Percentiles rank a stretch among this genome's conserved stretches.
phyloP scores from a whole-genome alignment of 2,329 filamentous ascomycete species.

The Ophiosphaerella herpotricha region DNA sequence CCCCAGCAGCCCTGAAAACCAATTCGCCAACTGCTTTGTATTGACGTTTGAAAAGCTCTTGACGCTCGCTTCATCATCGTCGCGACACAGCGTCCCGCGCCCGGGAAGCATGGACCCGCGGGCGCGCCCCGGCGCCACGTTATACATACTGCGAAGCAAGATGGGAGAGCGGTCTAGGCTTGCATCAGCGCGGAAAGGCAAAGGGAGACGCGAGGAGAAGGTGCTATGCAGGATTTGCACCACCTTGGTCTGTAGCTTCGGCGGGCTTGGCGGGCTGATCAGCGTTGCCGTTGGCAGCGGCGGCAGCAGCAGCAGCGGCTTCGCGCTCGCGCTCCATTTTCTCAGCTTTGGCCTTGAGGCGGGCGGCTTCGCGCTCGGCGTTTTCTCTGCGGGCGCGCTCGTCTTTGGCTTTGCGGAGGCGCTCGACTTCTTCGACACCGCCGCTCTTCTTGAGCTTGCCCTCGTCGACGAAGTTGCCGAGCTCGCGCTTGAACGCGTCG shows the following conservation, averaged over 20 bases:
- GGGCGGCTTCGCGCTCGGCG: conserved; percentile 58
- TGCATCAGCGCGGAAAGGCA: conserved; percentile 29
- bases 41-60: conserved; percentile 29
- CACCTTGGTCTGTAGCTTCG: conserved; percentile 37
- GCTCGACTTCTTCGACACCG: conserved; percentile 91
- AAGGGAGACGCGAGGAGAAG: conserved; percentile 18
- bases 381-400: conserved; percentile 82
- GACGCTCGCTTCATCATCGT: conserved; percentile 9
- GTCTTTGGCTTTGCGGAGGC: conserved; percentile 81
- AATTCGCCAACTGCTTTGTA: conserved; percentile 37
- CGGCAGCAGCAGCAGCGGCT: conserved; percentile 37
- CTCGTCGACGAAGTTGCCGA: conserved; percentile 82
- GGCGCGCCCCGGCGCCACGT: conserved; percentile 19
- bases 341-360: conserved; percentile 52
- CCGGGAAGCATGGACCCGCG: conserved; percentile 25
- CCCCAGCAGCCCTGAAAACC: conserved; percentile 41
- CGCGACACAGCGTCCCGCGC: conserved; percentile 1
- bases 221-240: conserved; percentile 39
- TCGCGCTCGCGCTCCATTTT: conserved; percentile 44
- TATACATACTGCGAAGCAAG: conserved; percentile 8
- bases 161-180: conserved; percentile 20
- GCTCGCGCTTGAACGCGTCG: conserved; percentile 83
- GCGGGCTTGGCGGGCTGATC: conserved; percentile 16
- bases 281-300: conserved; percentile 23
- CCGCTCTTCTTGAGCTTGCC: conserved; percentile 95